Base-by-base conservation (phyloP, 495 filamentous ascomycete species). In the Aspergillus steynii region DNA sequence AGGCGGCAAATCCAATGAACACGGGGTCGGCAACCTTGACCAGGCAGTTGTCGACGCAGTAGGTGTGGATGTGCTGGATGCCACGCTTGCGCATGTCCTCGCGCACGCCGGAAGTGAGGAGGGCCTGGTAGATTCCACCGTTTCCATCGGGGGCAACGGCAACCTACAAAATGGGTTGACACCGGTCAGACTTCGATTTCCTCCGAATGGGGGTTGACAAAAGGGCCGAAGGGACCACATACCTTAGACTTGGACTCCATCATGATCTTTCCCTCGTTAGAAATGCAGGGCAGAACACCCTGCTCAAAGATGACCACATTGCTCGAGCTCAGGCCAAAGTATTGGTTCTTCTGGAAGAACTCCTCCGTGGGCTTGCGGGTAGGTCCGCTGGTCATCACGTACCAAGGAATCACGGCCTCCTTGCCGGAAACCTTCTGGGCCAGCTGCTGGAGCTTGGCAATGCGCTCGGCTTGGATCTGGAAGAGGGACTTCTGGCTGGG, bases 311-410 rank as follows among this genome's bases (percentile, higher is more conserved):
- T 89, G 56, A 88, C 74, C 54, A 99, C 88, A 73, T 98, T 92
- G 73, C 88, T 87, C 73, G 91, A 84, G 51, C 87, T 77, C 53
- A 99, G 77, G 2, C 96, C 94, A 71, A 99, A 99, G 75, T 92
- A 97, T 29, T 85, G 84, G 77, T 97, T 80, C 71, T 96, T 79
- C 75, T 90, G 79, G 75, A 99, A 99, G 81, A 93, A 99, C 57
- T 88, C 83, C 82, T 96, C 91, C 7, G 95, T 99, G 9, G 93
- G 90, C 56, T 86, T 85, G 65, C 93, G 85, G 12, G 95, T 99
- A n/a, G 95, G 96, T 9, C 95, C 95, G 66, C 92, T 96, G 61
- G 95, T 99, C 95, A 99, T 99, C 69, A 99, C 89, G 78, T 98
- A 99, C 95, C 95, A 99, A 6, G 95, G 96, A 32, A 99, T 87